phyloP scores from a whole-genome alignment of 129 eudicot species.

The Ambrosia artemisiifolia region DNA sequence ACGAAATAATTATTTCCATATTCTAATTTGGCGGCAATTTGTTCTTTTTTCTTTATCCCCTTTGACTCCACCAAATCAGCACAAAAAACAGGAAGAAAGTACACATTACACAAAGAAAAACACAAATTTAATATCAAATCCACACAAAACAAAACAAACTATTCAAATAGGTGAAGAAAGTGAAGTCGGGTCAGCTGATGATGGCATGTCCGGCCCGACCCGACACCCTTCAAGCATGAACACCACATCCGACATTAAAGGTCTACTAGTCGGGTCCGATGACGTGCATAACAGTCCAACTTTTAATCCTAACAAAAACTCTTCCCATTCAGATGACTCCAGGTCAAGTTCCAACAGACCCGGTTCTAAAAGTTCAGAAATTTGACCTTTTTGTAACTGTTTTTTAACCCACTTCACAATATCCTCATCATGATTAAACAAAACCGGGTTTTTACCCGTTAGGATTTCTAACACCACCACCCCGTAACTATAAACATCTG shows the following conservation, averaged over 20 bases:
- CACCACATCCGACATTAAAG: constrained; percentile 70
- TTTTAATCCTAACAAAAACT: constrained; percentile 74
- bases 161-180: constrained; percentile 52
- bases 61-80: constrained; percentile 43
- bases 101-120: not conserved
- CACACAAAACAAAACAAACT: not conserved
- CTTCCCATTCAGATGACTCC: constrained; percentile 93
- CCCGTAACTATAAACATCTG: constrained; percentile 75
- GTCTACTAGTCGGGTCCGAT: constrained; percentile 63
- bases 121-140: constrained; percentile 1
- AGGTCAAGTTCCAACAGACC: constrained; percentile 86
- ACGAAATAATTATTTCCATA: not conserved
- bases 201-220: constrained; percentile 75
- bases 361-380: constrained; percentile 66
- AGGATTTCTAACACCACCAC: constrained; percentile 68
- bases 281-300: constrained; percentile 80
- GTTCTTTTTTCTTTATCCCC: not conserved
- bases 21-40: constrained; percentile 35
- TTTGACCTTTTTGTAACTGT: constrained; percentile 68
- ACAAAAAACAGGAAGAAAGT: constrained; percentile 12
- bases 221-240: constrained; percentile 96
- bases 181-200: constrained; percentile 77
- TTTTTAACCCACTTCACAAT: constrained; percentile 89
- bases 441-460: constrained; percentile 66
- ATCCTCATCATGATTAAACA: constrained; percentile 77